These are phyloP conservation scores for Annulohypoxylon maeteangense DNA, from an alignment of 495 filamentous ascomycete genomes.

Conservation along the genomic window DNA sequence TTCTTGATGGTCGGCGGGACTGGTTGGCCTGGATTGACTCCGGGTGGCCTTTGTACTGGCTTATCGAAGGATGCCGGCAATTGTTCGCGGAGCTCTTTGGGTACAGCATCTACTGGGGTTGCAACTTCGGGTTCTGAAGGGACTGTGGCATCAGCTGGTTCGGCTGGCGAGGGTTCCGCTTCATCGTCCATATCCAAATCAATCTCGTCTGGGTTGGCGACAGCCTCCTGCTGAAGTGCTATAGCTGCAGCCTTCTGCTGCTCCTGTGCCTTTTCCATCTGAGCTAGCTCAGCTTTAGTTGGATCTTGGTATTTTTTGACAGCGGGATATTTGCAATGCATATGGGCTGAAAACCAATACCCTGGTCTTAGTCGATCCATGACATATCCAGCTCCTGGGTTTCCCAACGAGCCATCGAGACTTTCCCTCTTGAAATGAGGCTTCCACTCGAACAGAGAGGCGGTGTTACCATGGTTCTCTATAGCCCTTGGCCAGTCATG, in stretches of 20 bases:
- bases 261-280: conserved; percentile 3
- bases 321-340: conserved; percentile 88
- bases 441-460: conserved; percentile 74
- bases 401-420: conserved; percentile 76
- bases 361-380: conserved; percentile 81
- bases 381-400: conserved; percentile 76
- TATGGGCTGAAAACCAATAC: conserved; percentile 94
- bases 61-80: conserved; percentile 72
- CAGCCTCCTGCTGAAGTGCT: not conserved
- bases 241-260: conserved; percentile 4
- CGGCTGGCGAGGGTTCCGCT: conserved; percentile 32
- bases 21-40: conserved; percentile 57
- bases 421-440: conserved; percentile 79
- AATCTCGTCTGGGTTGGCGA: conserved; percentile 63
- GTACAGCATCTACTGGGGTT: conserved; percentile 60
- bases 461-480: conserved; percentile 75
- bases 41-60: conserved; percentile 45
- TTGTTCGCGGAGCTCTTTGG: conserved; percentile 70
- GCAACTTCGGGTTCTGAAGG: not conserved
- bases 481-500: conserved; percentile 94
- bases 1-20: conserved; percentile 70
- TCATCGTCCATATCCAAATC: conserved; percentile 67
- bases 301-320: conserved; percentile 68
- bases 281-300: conserved; percentile 34
- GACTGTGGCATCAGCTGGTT: not conserved